Conservation (phyloP, 2,329 filamentous ascomycete species). For the Aspergillus awamori region DNA sequence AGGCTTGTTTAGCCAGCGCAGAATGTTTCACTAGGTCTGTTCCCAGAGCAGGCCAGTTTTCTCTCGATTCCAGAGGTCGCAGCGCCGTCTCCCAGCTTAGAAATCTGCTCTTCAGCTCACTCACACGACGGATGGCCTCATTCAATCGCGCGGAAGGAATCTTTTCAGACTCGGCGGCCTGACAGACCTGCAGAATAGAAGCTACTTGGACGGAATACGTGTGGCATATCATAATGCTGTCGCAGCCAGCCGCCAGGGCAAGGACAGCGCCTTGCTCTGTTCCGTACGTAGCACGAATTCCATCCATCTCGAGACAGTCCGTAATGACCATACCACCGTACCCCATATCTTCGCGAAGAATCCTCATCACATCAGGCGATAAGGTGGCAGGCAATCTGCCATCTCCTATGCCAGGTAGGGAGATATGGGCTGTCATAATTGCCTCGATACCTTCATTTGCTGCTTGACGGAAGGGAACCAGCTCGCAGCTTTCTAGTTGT, state of each 20-base stretch:
- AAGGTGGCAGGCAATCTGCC: constrained; percentile 45
- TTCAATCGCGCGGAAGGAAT: constrained; percentile 37
- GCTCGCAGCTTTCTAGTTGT: constrained; percentile 44
- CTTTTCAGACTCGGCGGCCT: constrained; percentile 40
- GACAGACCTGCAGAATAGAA: constrained; percentile 43
- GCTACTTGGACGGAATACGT: constrained; percentile 46
- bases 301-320: constrained; percentile 52
- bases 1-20: constrained; percentile 37
- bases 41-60: constrained; percentile 29
- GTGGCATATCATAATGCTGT: constrained; percentile 52
- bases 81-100: constrained; percentile 37
- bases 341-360: constrained; percentile 47
- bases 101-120: constrained; percentile 41
- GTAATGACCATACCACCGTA: constrained; percentile 50
- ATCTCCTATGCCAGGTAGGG: constrained; percentile 40
- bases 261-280: constrained; percentile 46
- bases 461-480: constrained; percentile 49
- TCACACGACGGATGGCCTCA: constrained; percentile 40
- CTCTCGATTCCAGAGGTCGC: constrained; percentile 17
- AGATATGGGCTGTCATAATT: constrained; percentile 52
- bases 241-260: constrained; percentile 47
- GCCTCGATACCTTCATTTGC: constrained; percentile 46
- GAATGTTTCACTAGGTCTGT: constrained; percentile 19
- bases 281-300: constrained; percentile 45
- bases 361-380: constrained; percentile 40